Base-by-base conservation (phyloP, 2,329 filamentous ascomycete genomes). In the Ophiocordyceps sinensis region DNA sequence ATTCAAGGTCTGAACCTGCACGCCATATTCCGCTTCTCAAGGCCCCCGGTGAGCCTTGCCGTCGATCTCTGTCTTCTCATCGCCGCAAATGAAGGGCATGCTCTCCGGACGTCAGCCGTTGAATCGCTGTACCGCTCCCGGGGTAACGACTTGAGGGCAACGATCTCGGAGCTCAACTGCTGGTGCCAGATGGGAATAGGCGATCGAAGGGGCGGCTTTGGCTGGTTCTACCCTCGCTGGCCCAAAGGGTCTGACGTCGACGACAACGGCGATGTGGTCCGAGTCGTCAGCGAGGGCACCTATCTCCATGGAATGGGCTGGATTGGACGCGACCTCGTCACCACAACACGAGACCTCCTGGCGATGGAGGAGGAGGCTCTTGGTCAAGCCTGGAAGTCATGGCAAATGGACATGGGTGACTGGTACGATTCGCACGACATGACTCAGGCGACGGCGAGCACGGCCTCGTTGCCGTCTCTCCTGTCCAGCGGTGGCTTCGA, bases 151-250 rank as follows among this genome's bases (percentile, higher is more conserved):
- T 64, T 98, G 12, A 79, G 91, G 41, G 85, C 81, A 19, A 79
- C 82, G 2, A 76, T 98, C 38, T 79, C 73, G 42, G 87, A 96
- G 45, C 71, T 98, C 26, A 81, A 94, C 56, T 91, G 93, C 56
- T 98, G 89, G 89, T 98, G 93, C 57, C 91, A 98, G 57, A 87
- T 96, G 61, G 86, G 82, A 0, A 77, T 98, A 10, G 93, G 91
- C 5, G 91, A 94, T 55, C 70, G 77, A n/a, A 83, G 83, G 50
- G 83, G 84, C 17, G 89, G 91, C 0, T 73, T 94, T 36, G 84
- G 89, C 51, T 98, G 93, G 89, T 85, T 94, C 51, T 79, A 82
- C 50, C 76, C 81, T 38, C 73, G 81, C 43, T 89, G 80, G 77
- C 83, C 85, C 9, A 73, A 71, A 36, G 83, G 83, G 0, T 69